Evolutionary conservation across 306 rosid genomes (phyloP).

Genomic region (Prunus davidiana): DNA sequence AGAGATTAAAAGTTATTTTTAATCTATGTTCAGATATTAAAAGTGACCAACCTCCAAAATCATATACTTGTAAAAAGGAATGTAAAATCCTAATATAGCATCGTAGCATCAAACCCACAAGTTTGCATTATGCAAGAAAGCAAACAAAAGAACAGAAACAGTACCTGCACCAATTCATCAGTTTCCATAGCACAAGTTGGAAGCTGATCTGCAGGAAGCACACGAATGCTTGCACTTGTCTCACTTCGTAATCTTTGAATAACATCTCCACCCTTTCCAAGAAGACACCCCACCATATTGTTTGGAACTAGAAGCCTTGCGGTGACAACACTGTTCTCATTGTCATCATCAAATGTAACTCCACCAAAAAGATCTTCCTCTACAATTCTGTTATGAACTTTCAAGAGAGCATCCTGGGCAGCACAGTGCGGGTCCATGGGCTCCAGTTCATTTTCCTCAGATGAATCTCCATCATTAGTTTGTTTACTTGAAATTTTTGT

Average conservation of each 20-base stretch:
- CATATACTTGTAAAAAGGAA: neutral
- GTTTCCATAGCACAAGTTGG: slow-evolving; percentile 35
- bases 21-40: neutral
- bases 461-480: slow-evolving; percentile 16
- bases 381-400: slow-evolving; percentile 33
- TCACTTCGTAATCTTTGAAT: slow-evolving; percentile 35
- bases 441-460: slow-evolving; percentile 3
- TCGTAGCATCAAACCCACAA: neutral
- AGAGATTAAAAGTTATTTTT: neutral
- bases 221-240: slow-evolving; percentile 34
- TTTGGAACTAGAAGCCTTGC: slow-evolving; percentile 34
- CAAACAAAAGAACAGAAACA: neutral
- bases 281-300: slow-evolving; percentile 33
- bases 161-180: slow-evolving; percentile 42
- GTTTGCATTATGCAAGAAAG: neutral
- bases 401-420: slow-evolving; percentile 37
- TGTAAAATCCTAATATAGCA: neutral
- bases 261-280: slow-evolving; percentile 38
- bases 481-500: slow-evolving; percentile 12
- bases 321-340: slow-evolving; percentile 19
- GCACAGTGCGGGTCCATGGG: slow-evolving; percentile 30
- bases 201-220: slow-evolving; percentile 36
- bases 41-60: neutral
- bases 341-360: slow-evolving; percentile 28
- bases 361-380: slow-evolving; percentile 34